Evolutionary conservation across 139 green algal genomes (phyloP).

Genomic region (Ettlia oleoabundans): DNA sequence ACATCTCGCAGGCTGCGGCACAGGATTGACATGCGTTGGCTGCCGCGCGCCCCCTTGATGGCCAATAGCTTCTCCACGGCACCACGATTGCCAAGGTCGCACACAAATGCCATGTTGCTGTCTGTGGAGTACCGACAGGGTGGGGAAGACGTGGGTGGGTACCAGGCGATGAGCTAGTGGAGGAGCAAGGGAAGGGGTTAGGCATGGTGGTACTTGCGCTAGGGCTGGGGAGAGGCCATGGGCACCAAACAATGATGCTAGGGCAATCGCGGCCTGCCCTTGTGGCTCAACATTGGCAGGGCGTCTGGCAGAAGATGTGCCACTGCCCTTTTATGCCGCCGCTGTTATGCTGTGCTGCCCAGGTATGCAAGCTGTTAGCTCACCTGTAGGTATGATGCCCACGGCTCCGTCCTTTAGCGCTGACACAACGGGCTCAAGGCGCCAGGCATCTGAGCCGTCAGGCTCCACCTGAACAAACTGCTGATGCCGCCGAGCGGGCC

Average conservation of each 20-base stretch:
- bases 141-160: background rate
- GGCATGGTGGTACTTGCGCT: too few species aligned
- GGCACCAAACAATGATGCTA: too few species aligned
- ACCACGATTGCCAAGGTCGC: slow-evolving; percentile 69
- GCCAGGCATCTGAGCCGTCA: slow-evolving; percentile 79
- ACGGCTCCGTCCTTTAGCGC: slow-evolving; percentile 68
- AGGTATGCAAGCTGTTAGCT: too few species aligned
- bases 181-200: too few species aligned
- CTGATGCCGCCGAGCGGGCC: background rate
- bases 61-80: slow-evolving; percentile 77
- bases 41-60: slow-evolving; percentile 72
- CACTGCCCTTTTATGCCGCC: too few species aligned
- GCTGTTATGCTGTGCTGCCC: too few species aligned
- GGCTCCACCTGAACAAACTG: slow-evolving; percentile 44
- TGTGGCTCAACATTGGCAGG: too few species aligned
- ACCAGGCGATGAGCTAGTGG: too few species aligned
- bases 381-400: slow-evolving; percentile 85
- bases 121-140: slow-evolving; percentile 43
- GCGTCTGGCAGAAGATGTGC: too few species aligned
- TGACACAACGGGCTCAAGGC: slow-evolving; percentile 66
- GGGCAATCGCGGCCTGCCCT: too few species aligned
- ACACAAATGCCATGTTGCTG: slow-evolving; percentile 84
- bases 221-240: too few species aligned
- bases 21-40: slow-evolving; percentile 83
- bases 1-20: slow-evolving; percentile 55